Evolutionary conservation across 495 filamentous ascomycete species (phyloP).

Genomic region (Neurospora hispaniola): DNA sequence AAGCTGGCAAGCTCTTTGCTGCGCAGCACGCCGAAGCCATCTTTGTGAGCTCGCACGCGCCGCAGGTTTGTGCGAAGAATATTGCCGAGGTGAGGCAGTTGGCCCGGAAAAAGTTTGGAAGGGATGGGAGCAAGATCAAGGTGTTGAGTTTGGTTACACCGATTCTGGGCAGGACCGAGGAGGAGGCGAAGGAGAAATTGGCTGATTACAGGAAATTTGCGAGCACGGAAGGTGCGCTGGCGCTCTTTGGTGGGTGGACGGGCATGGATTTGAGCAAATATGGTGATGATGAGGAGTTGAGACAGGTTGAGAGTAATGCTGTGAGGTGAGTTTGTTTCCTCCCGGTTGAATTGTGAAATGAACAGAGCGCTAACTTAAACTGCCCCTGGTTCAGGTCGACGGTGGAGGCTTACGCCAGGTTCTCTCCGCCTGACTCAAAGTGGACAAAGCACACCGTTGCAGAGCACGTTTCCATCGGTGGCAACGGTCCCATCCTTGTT

Average conservation of each 20-base stretch:
- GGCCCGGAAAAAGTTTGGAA: conserved; percentile 31
- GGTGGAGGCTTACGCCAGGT: conserved; percentile 30
- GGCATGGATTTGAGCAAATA: conserved; percentile 45
- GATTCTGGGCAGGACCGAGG: conserved; percentile 43
- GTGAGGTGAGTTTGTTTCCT: conserved; percentile 33
- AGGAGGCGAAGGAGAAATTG: conserved; percentile 43
- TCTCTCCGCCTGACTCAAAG: conserved; percentile 33
- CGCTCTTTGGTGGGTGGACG: conserved; percentile 54
- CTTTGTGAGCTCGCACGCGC: conserved; percentile 40
- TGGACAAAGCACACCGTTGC: conserved; percentile 56
- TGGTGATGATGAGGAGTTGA: conserved; percentile 46
- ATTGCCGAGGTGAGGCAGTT: conserved; percentile 42
- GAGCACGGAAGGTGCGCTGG: conserved; percentile 46
- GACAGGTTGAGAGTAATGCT: conserved; percentile 53
- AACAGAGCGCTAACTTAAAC: no score
- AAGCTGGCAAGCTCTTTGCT: conserved; percentile 52
- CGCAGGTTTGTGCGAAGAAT: conserved; percentile 29
- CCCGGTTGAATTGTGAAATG: neutral
- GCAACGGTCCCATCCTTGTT: conserved; percentile 40
- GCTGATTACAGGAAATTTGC: conserved; percentile 40
- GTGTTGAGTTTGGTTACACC: conserved; percentile 36
- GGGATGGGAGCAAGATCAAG: conserved; percentile 43
- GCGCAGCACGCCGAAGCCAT: conserved; percentile 53
- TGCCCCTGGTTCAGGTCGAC: conserved; percentile 12
- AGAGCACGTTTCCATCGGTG: conserved; percentile 48